Percentiles rank a stretch among this genome's conserved stretches.
Conservation (phyloP, 768 basidiomycete species). For the Floccularia luteovirens region DNA sequence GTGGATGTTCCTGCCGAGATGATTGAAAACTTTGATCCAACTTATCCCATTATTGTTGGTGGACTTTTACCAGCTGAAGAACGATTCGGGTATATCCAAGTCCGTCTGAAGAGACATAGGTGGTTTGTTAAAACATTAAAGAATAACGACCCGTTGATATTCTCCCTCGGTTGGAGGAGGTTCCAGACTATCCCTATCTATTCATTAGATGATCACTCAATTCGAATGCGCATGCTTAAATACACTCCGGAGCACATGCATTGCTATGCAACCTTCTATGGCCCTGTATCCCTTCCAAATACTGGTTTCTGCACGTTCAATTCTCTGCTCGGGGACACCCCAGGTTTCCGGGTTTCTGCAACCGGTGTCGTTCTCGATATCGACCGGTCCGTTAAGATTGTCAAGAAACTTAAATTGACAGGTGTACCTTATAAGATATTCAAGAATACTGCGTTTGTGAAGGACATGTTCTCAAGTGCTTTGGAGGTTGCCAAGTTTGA, state of each 20-base stretch:
- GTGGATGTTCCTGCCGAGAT: constrained; percentile 82
- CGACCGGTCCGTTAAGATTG: constrained; percentile 88
- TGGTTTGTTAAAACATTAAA: constrained; percentile 91
- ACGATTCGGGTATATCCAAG: constrained; percentile 89
- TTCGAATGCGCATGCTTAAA: constrained; percentile 98
- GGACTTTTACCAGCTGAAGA: constrained; percentile 88
- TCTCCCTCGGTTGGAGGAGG: constrained; percentile 96
- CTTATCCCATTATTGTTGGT: constrained; percentile 87
- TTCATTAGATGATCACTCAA: constrained; percentile 94
- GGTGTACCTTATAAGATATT: constrained; percentile 96
- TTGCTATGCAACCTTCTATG: constrained; percentile 97
- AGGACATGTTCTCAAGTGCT: constrained; percentile 92
- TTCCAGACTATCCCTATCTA: constrained; percentile 96
- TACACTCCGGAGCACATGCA: constrained; percentile 99
- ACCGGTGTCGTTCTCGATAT: constrained; percentile 94
- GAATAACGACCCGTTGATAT: constrained; percentile 93
- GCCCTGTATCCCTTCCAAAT: constrained; percentile 85
- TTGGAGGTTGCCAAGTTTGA: constrained; percentile 98
- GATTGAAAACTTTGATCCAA: constrained; percentile 88
- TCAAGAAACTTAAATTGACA: constrained; percentile 97
- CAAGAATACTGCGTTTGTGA: constrained; percentile 98
- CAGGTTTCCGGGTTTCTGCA: constrained; percentile 85
- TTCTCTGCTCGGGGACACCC: constrained; percentile 52
- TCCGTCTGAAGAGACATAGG: constrained; percentile 92
- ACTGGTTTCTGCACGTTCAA: constrained; percentile 99